Evolutionary conservation across 2,329 filamentous ascomycete species (phyloP).

Genomic region (Diaporthe sp.): DNA sequence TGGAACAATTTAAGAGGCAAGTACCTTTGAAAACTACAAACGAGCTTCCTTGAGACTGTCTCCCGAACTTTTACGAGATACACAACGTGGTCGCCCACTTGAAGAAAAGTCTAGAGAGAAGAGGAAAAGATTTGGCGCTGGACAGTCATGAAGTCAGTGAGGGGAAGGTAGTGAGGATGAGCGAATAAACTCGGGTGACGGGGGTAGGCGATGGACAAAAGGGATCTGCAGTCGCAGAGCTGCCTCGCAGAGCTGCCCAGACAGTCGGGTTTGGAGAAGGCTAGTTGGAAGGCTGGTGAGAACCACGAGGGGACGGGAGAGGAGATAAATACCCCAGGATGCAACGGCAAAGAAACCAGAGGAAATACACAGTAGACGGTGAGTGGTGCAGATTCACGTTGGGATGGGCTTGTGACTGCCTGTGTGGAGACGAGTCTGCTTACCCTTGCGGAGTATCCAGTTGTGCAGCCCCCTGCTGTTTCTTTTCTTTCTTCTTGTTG

Average conservation of each 20-base stretch:
- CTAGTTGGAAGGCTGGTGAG: not conserved
- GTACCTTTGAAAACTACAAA: not conserved
- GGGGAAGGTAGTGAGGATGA: not conserved
- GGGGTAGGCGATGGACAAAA: not conserved
- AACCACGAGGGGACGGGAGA: not conserved
- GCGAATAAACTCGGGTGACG: not conserved
- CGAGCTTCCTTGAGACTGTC: too few relatives aligned
- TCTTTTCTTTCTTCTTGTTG: not conserved
- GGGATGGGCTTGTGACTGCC: not conserved
- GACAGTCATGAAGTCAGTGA: conserved; percentile 7
- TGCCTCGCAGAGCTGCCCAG: conserved; percentile 6
- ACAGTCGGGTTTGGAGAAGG: conserved; percentile 8
- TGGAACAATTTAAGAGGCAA: not conserved
- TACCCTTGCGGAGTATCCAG: not conserved
- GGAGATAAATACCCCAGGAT: not conserved
- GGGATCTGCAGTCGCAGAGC: not conserved
- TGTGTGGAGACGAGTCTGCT: not conserved
- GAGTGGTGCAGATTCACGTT: not conserved
- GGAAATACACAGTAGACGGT: not conserved
- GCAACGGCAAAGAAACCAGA: not conserved
- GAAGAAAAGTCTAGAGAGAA: not conserved
- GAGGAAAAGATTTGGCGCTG: not conserved
- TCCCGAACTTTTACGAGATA: not conserved
- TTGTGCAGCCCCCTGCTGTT: not conserved
- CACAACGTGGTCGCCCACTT: too few relatives aligned